phyloP scores from a whole-genome alignment of 192 early-diverging fungal genomes.

The Coemansia sp. region DNA sequence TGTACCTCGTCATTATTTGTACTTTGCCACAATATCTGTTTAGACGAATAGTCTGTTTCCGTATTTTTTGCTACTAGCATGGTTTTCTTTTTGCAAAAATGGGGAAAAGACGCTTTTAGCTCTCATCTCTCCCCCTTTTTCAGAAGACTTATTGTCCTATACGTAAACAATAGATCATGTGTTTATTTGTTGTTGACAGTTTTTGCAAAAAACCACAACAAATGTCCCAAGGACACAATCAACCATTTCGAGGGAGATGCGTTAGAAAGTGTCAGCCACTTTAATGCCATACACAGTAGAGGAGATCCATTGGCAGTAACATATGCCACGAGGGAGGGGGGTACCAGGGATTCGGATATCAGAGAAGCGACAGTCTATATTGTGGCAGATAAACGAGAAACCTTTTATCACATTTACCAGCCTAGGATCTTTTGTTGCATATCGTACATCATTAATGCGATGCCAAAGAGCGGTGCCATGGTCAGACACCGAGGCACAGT shows the following conservation, averaged over 20 bases:
- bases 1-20: neutral
- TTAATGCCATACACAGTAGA: neutral
- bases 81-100: neutral
- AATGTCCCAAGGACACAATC: neutral
- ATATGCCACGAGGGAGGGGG: neutral
- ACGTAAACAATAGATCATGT: conserved; percentile 5
- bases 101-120: too few relatives aligned
- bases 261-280: conserved; percentile 6
- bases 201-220: neutral
- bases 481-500: conserved; percentile 54
- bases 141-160: neutral
- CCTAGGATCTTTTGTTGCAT: conserved; percentile 59
- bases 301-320: neutral
- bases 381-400: neutral
- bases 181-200: neutral
- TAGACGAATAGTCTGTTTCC: neutral
- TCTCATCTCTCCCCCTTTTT: conserved; percentile 1
- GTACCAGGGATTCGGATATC: neutral
- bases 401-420: conserved; percentile 28
- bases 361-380: neutral
- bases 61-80: conserved; percentile 1
- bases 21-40: conserved; percentile 4
- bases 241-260: neutral
- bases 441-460: conserved; percentile 66
- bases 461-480: conserved; percentile 59